Evolutionary conservation across 1,284 basidiomycete species (phyloP), one percentile per base, ranked within the genome.

Genomic region (Marasmius fiardii): DNA sequence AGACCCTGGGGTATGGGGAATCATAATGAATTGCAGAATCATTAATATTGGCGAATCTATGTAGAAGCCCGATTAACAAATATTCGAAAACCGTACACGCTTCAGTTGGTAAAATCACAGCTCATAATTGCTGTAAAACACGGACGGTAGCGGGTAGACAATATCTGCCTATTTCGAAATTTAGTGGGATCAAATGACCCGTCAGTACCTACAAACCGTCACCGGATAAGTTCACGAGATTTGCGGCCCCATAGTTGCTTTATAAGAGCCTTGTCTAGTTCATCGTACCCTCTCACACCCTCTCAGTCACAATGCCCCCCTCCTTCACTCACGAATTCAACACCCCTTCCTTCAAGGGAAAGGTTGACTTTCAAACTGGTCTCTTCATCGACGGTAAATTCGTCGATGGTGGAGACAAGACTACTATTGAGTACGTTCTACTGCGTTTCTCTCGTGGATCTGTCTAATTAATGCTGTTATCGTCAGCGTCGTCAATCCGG

Each of bases 301-400:
- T 16, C 55, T 28, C 48, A 18, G 23, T 43, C 53, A 65, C 52
- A 33, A 82, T 82, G 80, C 72, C 78, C 24, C 55, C 65, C 12
- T 67, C 68, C 16, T 83, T 83, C 70, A 71, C 71, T 24, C 71
- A 91, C 78, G 71, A 84, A 49, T 90, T 90, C 71, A 70, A 89
- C 63, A 83, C 78, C 21, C 76, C 80, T 61, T 65, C 74, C 61
- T 92, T 75, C 84, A 89, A 89, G 74, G 90, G 89, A 56, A 81
- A 82, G 61, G 79, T 84, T 47, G 77, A 79, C 53, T 81, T 92
- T 72, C 77, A 72, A 60, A 86, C 88, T 26, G 92, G 92, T 48
- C 72, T 95, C 61, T 95, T 84, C 79, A 93, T 96, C 74, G 78
- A 86, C 72, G 89, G 89, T 70, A 72, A 95, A 74, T 95, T 86